Evolutionary conservation across 2,329 filamentous ascomycete genomes (phyloP).

Genomic region (Penicillium glabrum): DNA sequence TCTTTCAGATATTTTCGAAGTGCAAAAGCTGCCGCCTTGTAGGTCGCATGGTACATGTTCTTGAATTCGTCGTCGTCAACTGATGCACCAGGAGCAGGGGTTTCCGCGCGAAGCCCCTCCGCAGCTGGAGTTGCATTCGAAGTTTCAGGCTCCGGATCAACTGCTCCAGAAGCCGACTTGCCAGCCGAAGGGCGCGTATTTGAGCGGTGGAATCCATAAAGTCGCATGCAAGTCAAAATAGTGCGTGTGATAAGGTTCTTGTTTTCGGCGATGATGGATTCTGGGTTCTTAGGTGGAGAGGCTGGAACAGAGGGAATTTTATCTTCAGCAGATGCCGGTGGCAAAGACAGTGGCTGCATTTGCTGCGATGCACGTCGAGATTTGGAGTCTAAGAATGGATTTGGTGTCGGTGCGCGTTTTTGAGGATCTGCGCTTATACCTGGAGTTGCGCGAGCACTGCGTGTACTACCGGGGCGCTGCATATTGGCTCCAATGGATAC

Average conservation of each 20-base stretch:
- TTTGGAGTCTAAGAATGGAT: constrained; percentile 23
- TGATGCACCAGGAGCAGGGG: constrained; percentile 11
- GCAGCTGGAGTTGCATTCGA: constrained; percentile 8
- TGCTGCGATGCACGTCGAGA: constrained; percentile 9
- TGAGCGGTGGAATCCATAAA: constrained; percentile 43
- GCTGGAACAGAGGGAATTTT: constrained; percentile 16
- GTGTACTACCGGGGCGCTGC: constrained; percentile 19
- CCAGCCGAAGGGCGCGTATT: constrained; percentile 22
- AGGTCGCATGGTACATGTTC: constrained; percentile 45
- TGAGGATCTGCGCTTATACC: constrained; percentile 16
- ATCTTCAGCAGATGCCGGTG: constrained; percentile 15
- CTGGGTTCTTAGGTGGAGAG: constrained; percentile 27
- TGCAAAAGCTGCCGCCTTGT: constrained; percentile 44
- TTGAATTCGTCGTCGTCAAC: constrained; percentile 44
- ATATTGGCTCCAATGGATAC: constrained; percentile 32
- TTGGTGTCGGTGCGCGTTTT: constrained; percentile 26
- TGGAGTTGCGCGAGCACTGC: constrained; percentile 12
- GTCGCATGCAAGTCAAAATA: constrained; percentile 45
- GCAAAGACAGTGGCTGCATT: constrained; percentile 12
- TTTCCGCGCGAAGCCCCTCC: constrained; percentile 20
- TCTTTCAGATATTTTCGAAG: constrained; percentile 41
- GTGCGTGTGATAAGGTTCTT: constrained; percentile 44
- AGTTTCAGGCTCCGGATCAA: constrained; percentile 12
- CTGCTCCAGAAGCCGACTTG: constrained; percentile 7
- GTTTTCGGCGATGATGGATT: constrained; percentile 36